Conservation (phyloP, 2,329 filamentous ascomycete genomes). For the Hawksworthiomyces lignivorus region DNA sequence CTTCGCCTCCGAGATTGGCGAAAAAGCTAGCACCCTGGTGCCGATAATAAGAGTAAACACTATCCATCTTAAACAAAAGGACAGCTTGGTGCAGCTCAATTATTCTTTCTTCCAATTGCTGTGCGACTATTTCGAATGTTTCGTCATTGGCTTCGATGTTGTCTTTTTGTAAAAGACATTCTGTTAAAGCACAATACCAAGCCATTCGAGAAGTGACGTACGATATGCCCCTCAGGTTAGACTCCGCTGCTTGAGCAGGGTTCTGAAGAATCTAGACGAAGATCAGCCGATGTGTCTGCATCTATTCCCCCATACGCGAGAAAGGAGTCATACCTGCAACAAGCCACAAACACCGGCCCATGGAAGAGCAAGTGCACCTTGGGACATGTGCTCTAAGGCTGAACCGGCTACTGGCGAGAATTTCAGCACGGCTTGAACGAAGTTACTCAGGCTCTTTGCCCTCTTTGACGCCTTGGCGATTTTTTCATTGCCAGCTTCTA, state of each 20-base stretch:
- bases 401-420: neutral
- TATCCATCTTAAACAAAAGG: conserved; percentile 10
- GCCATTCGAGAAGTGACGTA: conserved; percentile 16
- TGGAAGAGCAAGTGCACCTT: conserved; percentile 12
- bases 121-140: neutral
- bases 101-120: conserved; percentile 6
- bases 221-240: conserved; percentile 15
- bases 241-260: conserved; percentile 14
- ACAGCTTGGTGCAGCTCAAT: neutral
- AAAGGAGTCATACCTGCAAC: conserved; percentile 11
- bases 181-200: conserved; percentile 16
- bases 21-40: too few relatives aligned
- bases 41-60: conserved; percentile 5
- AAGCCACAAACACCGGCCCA: conserved; percentile 15
- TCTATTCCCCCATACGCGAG: too few relatives aligned
- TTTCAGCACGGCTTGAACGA: neutral
- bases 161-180: conserved; percentile 13
- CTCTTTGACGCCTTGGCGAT: conserved; percentile 2
- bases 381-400: neutral
- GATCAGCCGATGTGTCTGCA: too few relatives aligned
- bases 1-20: neutral
- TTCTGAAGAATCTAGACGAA: conserved; percentile 17
- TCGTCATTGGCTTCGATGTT: neutral
- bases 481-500: neutral
- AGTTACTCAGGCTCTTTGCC: neutral